Percentiles rank a stretch among this genome's conserved stretches.
Evolutionary conservation across 345 rosid genomes (phyloP).

Genomic region (Heritiera fomes): DNA sequence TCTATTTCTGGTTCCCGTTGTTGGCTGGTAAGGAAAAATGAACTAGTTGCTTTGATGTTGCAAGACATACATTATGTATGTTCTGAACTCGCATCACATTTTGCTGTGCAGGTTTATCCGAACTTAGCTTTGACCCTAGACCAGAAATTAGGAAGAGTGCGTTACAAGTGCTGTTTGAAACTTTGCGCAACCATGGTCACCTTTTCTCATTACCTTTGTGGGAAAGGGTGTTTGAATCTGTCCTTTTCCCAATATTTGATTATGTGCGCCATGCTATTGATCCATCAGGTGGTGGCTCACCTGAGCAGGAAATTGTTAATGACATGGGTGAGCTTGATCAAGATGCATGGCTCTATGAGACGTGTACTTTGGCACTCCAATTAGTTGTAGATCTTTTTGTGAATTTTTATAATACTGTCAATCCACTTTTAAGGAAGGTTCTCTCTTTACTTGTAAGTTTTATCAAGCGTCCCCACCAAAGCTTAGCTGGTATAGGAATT

Average conservation of each 20-base stretch:
- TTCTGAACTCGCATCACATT: not conserved
- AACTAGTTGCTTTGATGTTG: conserved; percentile 22
- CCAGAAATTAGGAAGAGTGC: conserved; percentile 98
- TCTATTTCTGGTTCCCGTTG: conserved; percentile 94
- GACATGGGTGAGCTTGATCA: conserved; percentile 78
- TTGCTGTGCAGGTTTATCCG: conserved; percentile 78
- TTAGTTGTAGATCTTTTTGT: conserved; percentile 98
- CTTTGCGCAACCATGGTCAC: conserved; percentile 93
- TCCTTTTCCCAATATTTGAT: conserved; percentile 94
- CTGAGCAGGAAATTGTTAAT: conserved; percentile 57
- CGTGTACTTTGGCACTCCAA: conserved; percentile 95
- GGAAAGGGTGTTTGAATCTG: conserved; percentile 90
- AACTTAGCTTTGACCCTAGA: conserved; percentile 97
- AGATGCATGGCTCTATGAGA: conserved; percentile 99
- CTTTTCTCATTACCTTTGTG: conserved; percentile 81
- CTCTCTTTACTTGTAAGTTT: conserved; percentile 84
- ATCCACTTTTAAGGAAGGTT: conserved; percentile 86
- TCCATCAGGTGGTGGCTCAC: conserved; percentile 76
- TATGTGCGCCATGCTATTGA: conserved; percentile 97
- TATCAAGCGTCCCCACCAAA: conserved; percentile 96
- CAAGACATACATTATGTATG: not conserved
- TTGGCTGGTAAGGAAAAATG: conserved; percentile 71
- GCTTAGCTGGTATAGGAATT: conserved; percentile 97
- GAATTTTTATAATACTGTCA: conserved; percentile 85
- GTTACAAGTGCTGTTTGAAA: conserved; percentile 86